Evolutionary conservation across 257 asterid species (phyloP), one percentile per base, ranked within the genome.

Genomic region (Ajuga chamaepitys): DNA sequence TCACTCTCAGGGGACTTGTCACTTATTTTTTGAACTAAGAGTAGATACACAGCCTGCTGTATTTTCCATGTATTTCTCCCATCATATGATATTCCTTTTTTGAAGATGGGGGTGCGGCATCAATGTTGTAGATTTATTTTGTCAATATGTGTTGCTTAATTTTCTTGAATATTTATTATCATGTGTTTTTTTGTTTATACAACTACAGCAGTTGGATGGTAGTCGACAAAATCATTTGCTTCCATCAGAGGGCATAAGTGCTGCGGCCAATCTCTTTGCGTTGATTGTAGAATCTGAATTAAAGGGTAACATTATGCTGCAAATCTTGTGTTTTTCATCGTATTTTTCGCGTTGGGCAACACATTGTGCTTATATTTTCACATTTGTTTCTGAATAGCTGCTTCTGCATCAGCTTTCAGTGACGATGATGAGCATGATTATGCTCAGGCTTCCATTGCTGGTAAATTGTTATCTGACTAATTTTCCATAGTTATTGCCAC

Each of bases 281-380:
- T 70, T 87, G 81, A 89, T 93, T 32, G 95, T 84, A 55, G 95
- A 87, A 79, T 86, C 84, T 71, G 97, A 89, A 75, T 59, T 93
- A 57, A 85, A 81, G 77, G 95, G 98, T 89, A 81, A 66, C 14
- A 53, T 70, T 50, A 58, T 72, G 40, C 70, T 62, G 67, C 61
- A 58, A 70, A 30, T 7, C n/a, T n/a, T n/a, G n/a, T n/a, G n/a
- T n/a, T n/a, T n/a, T n/a, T n/a, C n/a, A n/a, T 9, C 7, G 53
- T 58, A 2, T 47, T 26, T 51, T 18, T 64, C 75, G 30, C 18
- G 46, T 73, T 53, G 52, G 59, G 50, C 58, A 41, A 40, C 73
- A 17, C 30, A 16, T 59, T 58, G 42, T 70, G 58, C 80, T n/a
- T n/a, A 52, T 25, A 42, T 62, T 52, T 55, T 77, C 26, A 71